phyloP scores from a whole-genome alignment of 495 filamentous ascomycete species.

The Aspergillus sclerotioniger region DNA sequence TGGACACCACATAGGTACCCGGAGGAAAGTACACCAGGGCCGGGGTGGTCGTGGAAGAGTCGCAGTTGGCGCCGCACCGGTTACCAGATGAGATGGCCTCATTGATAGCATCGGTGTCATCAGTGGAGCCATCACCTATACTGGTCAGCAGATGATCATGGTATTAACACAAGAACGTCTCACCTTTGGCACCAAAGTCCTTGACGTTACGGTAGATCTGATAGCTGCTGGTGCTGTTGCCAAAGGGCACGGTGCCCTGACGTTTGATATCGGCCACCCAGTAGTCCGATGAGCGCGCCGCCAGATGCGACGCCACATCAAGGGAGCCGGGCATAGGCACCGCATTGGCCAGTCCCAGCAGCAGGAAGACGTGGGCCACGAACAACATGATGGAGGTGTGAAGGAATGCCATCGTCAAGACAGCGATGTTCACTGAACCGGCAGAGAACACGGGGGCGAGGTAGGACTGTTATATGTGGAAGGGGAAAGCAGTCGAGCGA shows the following conservation, averaged over 20 bases:
- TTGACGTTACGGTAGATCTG: constrained; percentile 85
- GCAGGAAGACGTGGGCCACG: constrained; percentile 35
- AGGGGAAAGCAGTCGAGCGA: constrained; percentile 11
- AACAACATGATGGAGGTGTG: constrained; percentile 32
- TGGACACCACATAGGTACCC: constrained; percentile 70
- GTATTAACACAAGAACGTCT: neutral
- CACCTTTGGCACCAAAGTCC: constrained; percentile 68
- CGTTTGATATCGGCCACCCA: constrained; percentile 76
- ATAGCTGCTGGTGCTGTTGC: constrained; percentile 50
- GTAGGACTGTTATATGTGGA: constrained; percentile 14
- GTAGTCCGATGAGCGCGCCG: constrained; percentile 43
- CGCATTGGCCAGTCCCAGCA: constrained; percentile 43
- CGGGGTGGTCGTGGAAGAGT: constrained; percentile 74
- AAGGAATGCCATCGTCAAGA: constrained; percentile 30
- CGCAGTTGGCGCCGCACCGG: constrained; percentile 75
- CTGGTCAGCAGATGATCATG: constrained; percentile 24
- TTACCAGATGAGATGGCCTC: constrained; percentile 70
- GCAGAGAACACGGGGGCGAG: constrained; percentile 28
- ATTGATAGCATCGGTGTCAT: constrained; percentile 91
- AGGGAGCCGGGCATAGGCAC: constrained; percentile 32
- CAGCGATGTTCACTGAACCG: constrained; percentile 31
- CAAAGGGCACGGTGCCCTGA: constrained; percentile 67
- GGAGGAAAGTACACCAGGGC: constrained; percentile 80
- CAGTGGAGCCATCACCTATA: constrained; percentile 69
- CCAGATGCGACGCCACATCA: constrained; percentile 16